Conservation (phyloP, 129 eudicot genomes). For the Deinandra increscens region DNA sequence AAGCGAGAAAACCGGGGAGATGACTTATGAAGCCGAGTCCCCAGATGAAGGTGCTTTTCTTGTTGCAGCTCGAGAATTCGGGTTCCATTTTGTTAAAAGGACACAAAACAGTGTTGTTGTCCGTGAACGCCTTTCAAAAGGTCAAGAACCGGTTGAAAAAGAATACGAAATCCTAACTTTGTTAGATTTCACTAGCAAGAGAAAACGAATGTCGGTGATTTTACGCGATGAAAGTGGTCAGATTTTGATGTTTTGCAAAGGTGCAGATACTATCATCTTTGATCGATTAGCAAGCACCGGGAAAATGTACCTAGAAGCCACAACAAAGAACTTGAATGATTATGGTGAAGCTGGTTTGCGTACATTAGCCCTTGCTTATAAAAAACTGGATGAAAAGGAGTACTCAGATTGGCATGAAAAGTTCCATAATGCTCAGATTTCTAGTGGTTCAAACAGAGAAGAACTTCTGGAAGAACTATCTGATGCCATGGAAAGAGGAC, state of each 20-base stretch:
- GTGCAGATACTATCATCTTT: slow-evolving; percentile 71
- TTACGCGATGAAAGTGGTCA: slow-evolving; percentile 55
- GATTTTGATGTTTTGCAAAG: slow-evolving; percentile 66
- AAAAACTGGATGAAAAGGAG: slow-evolving; percentile 43
- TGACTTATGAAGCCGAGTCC: slow-evolving; percentile 72
- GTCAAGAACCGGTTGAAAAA: slow-evolving; percentile 36
- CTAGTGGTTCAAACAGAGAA: slow-evolving; percentile 49
- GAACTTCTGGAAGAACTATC: slow-evolving; percentile 51
- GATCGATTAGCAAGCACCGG: slow-evolving; percentile 58
- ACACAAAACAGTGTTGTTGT: slow-evolving; percentile 62
- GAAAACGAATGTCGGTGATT: slow-evolving; percentile 76
- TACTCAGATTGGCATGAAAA: slow-evolving; percentile 43
- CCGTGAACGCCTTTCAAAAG: slow-evolving; percentile 43
- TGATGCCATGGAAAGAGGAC: slow-evolving; percentile 53
- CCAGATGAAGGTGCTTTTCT: slow-evolving; percentile 80
- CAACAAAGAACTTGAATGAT: slow-evolving; percentile 49
- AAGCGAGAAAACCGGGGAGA: slow-evolving; percentile 41
- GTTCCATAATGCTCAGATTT: slow-evolving; percentile 52
- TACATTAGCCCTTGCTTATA: slow-evolving; percentile 60
- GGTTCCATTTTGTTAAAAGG: slow-evolving; percentile 56
- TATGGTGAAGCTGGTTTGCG: slow-evolving; percentile 74
- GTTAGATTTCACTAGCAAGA: slow-evolving; percentile 69
- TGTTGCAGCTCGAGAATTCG: slow-evolving; percentile 78
- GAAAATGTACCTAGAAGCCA: slow-evolving; percentile 48
- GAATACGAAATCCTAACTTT: slow-evolving; percentile 58